Percentiles rank a stretch among this genome's conserved stretches.
Conservation (phyloP, 106 monocot genomes). For the Hemerocallis citrina region DNA sequence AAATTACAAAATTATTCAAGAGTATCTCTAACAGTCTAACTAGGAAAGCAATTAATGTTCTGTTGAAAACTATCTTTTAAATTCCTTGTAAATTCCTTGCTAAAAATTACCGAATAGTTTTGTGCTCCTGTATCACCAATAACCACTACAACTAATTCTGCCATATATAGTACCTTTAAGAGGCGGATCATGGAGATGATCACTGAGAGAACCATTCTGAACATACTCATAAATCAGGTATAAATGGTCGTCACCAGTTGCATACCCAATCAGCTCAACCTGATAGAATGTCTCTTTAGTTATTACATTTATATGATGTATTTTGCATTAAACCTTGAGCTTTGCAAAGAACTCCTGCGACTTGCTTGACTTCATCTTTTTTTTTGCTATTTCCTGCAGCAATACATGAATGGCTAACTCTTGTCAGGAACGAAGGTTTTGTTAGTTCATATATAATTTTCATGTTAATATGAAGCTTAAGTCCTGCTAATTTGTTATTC, state of each 20-base stretch:
- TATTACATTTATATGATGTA: conserved; percentile 58
- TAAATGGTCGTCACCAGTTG: conserved; percentile 28
- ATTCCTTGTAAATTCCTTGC: too few species aligned
- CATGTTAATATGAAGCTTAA: too few species aligned
- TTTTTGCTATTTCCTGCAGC: conserved; percentile 42
- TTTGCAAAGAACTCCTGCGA: conserved; percentile 52
- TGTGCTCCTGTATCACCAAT: too few species aligned
- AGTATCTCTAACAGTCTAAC: too few species aligned
- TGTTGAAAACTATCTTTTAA: too few species aligned
- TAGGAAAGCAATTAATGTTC: too few species aligned
- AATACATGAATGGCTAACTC: background rate
- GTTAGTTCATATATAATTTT: too few species aligned
- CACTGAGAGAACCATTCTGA: conserved; percentile 33
- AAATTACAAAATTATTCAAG: too few species aligned
- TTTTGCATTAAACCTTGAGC: conserved; percentile 48
- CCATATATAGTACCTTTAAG: conserved; percentile 18
- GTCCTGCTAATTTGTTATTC: too few species aligned
- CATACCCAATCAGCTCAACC: conserved; percentile 21
- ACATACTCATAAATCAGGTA: conserved; percentile 41
- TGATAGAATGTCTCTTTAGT: background rate
- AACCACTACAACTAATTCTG: too few species aligned
- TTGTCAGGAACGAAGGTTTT: too few species aligned
- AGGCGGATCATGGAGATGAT: conserved; percentile 43
- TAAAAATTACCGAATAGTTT: too few species aligned
- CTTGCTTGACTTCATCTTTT: conserved; percentile 48